A percentile compares a stretch with the other conserved stretches of the same genome.
Evolutionary conservation across 163 green algal genomes (phyloP).

Genomic region (Coccomyxa subellipsoidea): DNA sequence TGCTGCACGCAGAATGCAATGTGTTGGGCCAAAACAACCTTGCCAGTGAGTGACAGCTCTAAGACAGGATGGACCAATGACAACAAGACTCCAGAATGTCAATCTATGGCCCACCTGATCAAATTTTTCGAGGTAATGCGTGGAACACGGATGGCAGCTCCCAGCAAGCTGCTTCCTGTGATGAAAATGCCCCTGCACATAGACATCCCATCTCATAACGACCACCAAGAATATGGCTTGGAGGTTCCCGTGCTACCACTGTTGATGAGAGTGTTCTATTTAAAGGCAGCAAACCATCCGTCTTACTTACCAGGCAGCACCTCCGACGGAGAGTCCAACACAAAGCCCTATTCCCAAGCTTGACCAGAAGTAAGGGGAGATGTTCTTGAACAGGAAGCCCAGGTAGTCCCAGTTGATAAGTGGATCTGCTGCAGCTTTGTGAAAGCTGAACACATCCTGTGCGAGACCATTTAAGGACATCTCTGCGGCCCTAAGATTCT

Average conservation of each 20-base stretch:
- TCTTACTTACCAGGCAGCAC: conserved; percentile 91
- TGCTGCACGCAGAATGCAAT: conserved; percentile 59
- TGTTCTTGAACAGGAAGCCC: conserved; percentile 84
- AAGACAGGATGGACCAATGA: too few species aligned
- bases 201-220: too few species aligned
- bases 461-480: conserved; percentile 3
- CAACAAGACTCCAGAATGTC: too few species aligned
- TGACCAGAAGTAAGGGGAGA: conserved; percentile 94
- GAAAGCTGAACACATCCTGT: neutral
- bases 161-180: conserved; percentile 92
- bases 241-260: too few species aligned
- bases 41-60: too few species aligned
- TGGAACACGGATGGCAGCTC: conserved; percentile 88
- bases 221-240: too few species aligned
- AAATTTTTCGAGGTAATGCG: conserved; percentile 99
- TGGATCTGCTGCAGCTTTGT: neutral
- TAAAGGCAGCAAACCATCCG: too few species aligned
- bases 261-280: too few species aligned
- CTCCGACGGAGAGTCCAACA: conserved; percentile 93
- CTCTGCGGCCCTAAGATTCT: neutral
- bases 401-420: conserved; percentile 83
- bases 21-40: too few species aligned
- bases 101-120: conserved; percentile 79
- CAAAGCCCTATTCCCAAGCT: conserved; percentile 85
- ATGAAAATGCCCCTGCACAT: conserved; percentile 98